Base-by-base conservation (phyloP, 1,284 basidiomycete genomes). In the Rhodotorula sp. region DNA sequence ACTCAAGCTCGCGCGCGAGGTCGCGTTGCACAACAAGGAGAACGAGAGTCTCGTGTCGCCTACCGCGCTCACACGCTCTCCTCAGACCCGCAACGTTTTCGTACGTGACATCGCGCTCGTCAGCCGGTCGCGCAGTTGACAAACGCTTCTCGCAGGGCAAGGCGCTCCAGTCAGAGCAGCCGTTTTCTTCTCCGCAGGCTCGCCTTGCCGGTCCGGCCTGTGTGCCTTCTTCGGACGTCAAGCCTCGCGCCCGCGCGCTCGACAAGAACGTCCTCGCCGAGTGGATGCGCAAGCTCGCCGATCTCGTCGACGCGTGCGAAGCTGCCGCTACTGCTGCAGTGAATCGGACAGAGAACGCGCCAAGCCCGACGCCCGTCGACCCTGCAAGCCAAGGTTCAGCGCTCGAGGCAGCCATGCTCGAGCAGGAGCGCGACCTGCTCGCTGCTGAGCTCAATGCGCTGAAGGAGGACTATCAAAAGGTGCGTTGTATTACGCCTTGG, bases 1-100 rank as follows among this genome's bases (percentile, higher is more conserved):
- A 21, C 42, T 66, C 59, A 73, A 67, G 44, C 61, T 73, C 50
- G 49, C 68, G 0, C 64, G 68, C 25, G 66, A 73, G 23, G n/a
- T 57, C 2, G 27, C 53, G 12, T 27, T 8, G 4, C 58, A 62
- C 17, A 70, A 64, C 61, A 75, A 75, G 67, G 74, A 75, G 71
- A 75, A 75, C 56, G 67, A 58, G 3, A 41, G 61, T 7, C 56
- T 71, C 44, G 60, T 66, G 5, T 70, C 71, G 25, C 71, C 68
- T 0, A 58, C 70, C 3, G 62, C 63, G 8, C 44, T 75, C n/a
- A 71, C 74, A 17, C 63, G 74, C 9, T 73, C 71, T 3, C 74
- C 74, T 12, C 68, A 68, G 42, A 75, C 74, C 25, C 71, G 74
- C 25, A 70, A 75, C 49, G 71, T 75, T 27, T 63, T 59, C 42